A percentile compares a stretch with the other conserved stretches of the same genome.
phyloP scores from a whole-genome alignment of 2,329 filamentous ascomycete species.

The Colletotrichum paranaense region DNA sequence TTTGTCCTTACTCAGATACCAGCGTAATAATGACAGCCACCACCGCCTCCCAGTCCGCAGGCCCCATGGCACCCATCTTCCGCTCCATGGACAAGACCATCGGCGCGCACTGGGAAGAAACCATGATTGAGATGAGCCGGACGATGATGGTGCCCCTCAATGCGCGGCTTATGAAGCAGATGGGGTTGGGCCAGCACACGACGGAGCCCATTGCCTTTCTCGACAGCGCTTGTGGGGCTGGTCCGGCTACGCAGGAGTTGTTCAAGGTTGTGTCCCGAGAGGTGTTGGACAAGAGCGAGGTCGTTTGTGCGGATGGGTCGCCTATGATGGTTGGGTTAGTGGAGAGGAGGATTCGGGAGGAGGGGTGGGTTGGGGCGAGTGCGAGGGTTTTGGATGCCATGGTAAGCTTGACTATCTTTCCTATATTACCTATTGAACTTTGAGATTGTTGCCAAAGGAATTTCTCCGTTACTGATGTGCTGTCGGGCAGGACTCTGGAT shows the following conservation, averaged over 20 bases:
- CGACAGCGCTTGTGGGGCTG: slow-evolving; percentile 65
- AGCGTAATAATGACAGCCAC: too few species aligned
- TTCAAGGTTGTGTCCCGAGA: slow-evolving; percentile 39
- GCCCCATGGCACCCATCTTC: not conserved
- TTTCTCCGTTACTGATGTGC: too few species aligned
- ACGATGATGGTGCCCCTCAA: slow-evolving; percentile 37
- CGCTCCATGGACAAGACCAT: not conserved
- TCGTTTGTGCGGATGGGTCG: slow-evolving; percentile 62
- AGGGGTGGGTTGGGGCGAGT: slow-evolving; percentile 60
- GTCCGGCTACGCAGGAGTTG: slow-evolving; percentile 58
- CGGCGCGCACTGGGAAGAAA: not conserved
- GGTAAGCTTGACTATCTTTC: too few species aligned
- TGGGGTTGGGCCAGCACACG: slow-evolving; percentile 38
- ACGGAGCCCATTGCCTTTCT: slow-evolving; percentile 52
- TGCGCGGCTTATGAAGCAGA: slow-evolving; percentile 39
- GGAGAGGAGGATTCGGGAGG: slow-evolving; percentile 48
- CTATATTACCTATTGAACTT: too few species aligned
- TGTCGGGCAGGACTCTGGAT: too few species aligned
- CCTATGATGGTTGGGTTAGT: slow-evolving; percentile 53
- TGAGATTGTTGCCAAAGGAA: too few species aligned
- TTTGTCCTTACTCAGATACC: too few species aligned
- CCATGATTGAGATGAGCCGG: slow-evolving; percentile 9
- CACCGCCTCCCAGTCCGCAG: too few species aligned
- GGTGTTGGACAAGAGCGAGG: too few species aligned
- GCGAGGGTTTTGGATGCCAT: slow-evolving; percentile 51